phyloP scores from a whole-genome alignment of 352 stramenopile species.

The Pythium insidiosum region DNA sequence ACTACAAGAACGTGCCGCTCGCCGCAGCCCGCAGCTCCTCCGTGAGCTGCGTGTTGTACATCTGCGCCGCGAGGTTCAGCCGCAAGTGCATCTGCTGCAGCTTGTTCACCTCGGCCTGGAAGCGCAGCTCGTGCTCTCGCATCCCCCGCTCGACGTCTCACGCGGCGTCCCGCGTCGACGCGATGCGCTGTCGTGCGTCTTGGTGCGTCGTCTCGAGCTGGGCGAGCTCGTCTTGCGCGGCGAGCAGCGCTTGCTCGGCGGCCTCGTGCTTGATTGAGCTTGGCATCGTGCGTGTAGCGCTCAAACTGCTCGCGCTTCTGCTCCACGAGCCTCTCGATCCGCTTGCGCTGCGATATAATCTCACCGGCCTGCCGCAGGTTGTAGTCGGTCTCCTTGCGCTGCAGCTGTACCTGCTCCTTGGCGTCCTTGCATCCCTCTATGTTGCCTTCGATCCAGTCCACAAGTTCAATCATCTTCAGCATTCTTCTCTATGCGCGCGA shows the following conservation, averaged over 20 bases:
- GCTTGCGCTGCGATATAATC: conserved; percentile 53
- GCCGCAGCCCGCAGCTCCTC: too few species aligned
- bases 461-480: conserved; percentile 43
- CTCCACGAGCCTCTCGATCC: conserved; percentile 56
- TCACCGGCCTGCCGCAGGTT: conserved; percentile 37
- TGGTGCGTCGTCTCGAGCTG: conserved; percentile 41
- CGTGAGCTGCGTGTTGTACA: conserved; percentile 62
- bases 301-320: conserved; percentile 66
- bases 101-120: conserved; percentile 54
- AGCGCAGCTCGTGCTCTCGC: conserved; percentile 53
- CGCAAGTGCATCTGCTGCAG: conserved; percentile 66
- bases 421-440: conserved; percentile 56
- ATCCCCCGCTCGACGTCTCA: conserved; percentile 61
- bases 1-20: too few species aligned
- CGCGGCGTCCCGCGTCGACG: conserved; percentile 29
- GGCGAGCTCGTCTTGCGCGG: conserved; percentile 39
- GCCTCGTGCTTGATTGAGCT: conserved; percentile 55
- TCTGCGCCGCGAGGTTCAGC: conserved; percentile 46
- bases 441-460: conserved; percentile 55
- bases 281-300: conserved; percentile 51
- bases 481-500: conserved; percentile 67
- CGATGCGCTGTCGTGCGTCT: conserved; percentile 46
- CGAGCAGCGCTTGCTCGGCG: conserved; percentile 40
- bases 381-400: conserved; percentile 40
- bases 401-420: conserved; percentile 62